Percentiles rank a stretch among this genome's conserved stretches.
Conservation (phyloP, 768 basidiomycete genomes). For the Suillus discolor region DNA sequence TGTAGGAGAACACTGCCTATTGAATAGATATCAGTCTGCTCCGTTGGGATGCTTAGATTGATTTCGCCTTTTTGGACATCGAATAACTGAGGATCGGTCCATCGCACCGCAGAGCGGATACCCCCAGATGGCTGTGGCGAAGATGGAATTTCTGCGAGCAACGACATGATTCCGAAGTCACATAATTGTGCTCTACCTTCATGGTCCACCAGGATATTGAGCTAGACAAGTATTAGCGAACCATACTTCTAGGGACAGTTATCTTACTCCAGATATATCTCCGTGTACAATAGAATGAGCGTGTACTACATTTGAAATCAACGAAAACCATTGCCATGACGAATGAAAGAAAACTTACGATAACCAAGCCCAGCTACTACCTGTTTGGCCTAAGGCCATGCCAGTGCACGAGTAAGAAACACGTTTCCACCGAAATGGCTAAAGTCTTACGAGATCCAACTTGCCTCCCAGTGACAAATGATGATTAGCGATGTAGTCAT, state of each 20-base stretch:
- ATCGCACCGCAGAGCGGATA: conserved; percentile 2
- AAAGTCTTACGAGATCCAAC: conserved; percentile 20
- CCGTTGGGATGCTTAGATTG: background rate
- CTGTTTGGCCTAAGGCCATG: background rate
- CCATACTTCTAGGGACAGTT: background rate
- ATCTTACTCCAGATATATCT: conserved; percentile 11
- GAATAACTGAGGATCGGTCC: conserved; percentile 11
- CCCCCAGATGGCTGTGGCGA: background rate
- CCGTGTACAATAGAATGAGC: conserved; percentile 7
- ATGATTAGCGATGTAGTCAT: conserved; percentile 14
- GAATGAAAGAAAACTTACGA: background rate
- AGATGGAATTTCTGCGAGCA: conserved; percentile 4
- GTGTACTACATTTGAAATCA: conserved; percentile 6
- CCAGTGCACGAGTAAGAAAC: too few relatives aligned
- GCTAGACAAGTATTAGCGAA: background rate
- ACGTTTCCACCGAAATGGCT: background rate
- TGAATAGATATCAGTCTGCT: conserved; percentile 10
- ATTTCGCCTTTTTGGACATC: background rate
- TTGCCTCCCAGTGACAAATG: conserved; percentile 11
- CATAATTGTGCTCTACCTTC: background rate
- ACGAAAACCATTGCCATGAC: background rate
- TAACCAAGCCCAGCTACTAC: conserved; percentile 10
- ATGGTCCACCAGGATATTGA: conserved; percentile 10
- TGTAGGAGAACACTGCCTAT: conserved; percentile 10
- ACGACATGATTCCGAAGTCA: conserved; percentile 6